Evolutionary conservation across 495 filamentous ascomycete species (phyloP), one percentile per base, ranked within the genome.

Genomic region (Aspergillus sparsus): DNA sequence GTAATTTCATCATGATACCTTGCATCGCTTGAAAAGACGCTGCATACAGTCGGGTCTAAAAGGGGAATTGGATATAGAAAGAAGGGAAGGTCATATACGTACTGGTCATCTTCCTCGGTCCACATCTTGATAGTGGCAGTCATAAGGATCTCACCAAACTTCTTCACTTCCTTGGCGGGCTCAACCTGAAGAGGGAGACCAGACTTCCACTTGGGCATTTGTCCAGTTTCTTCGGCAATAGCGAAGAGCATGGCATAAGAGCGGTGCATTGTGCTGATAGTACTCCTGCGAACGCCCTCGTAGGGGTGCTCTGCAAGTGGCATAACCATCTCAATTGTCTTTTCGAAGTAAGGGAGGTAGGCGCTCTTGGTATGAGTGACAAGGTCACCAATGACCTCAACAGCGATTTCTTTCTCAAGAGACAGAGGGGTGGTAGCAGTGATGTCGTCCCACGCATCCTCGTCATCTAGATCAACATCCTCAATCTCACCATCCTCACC

Each of bases 391-490:
- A 97, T 79, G 12, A 97, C 92, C 75, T 98, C 94, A 44, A 95
- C 83, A 45, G 95, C 94, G 59, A 98, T 96, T 76, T 98, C 94
- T 74, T 98, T 97, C 80, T 98, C 94, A 58, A 96, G 80, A 21
- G 93, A 92, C 52, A 97, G 84, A 42, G 90, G 89, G 31, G 90
- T 93, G 35, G 94, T 88, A 58, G 87, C 87, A 61, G 81, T 83
- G 42, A 91, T 80, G 60, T 95, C 92, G 71, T 93, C 89, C 88
- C 89, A 92, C 44, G 88, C 89, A 52, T 91, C 89, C 21, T 92
- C 89, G 44, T 89, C 87, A 31, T 88, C 89, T 27, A 87, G 78
- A 45, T 88, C 87, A 45, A 86, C 77, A 47, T 89, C 87, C 45
- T 89, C 84, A 44, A 82, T 80, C 7, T 78, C 75, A 33, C 74